These are phyloP conservation scores for Sporothrix globosa DNA, from an alignment of 2,329 filamentous ascomycete genomes.

Conservation along the genomic window DNA sequence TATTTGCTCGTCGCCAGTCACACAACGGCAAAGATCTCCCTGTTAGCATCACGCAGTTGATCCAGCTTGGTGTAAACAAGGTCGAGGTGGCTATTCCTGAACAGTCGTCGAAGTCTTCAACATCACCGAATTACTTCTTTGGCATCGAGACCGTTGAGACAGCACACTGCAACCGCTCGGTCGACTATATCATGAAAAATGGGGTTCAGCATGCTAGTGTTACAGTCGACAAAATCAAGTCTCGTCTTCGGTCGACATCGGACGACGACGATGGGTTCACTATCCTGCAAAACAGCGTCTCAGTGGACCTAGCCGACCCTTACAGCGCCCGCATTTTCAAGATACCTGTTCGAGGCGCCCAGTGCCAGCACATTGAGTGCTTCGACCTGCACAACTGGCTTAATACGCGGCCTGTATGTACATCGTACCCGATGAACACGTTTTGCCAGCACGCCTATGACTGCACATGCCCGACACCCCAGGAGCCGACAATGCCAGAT, in stretches of 20 bases:
- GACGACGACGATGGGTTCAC: conserved; percentile 65
- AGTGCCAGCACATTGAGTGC: conserved; percentile 80
- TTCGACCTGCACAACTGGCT: conserved; percentile 89
- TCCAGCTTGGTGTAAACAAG: conserved; percentile 64
- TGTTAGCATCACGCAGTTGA: conserved; percentile 67
- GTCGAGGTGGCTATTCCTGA: conserved; percentile 57
- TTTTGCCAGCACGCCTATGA: conserved; percentile 44
- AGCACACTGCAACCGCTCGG: conserved; percentile 50
- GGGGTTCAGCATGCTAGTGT: conserved; percentile 50
- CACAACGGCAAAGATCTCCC: conserved; percentile 78
- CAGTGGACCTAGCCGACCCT: conserved; percentile 67
- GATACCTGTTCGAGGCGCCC: conserved; percentile 69
- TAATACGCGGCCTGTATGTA: conserved; percentile 60
- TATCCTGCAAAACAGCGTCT: conserved; percentile 60
- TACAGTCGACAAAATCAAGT: conserved; percentile 62
- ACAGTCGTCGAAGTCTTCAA: conserved; percentile 35
- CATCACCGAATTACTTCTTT: conserved; percentile 48
- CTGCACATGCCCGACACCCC: conserved; percentile 45
- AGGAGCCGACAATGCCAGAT: conserved; percentile 63
- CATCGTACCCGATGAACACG: conserved; percentile 38
- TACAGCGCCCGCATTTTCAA: conserved; percentile 68
- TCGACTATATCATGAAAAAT: conserved; percentile 46
- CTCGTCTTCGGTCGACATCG: conserved; percentile 42
- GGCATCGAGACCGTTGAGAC: conserved; percentile 72
- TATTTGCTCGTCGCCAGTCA: conserved; percentile 65